Evolutionary conservation across 345 rosid genomes (phyloP).

Genomic region (Psidium guajava): DNA sequence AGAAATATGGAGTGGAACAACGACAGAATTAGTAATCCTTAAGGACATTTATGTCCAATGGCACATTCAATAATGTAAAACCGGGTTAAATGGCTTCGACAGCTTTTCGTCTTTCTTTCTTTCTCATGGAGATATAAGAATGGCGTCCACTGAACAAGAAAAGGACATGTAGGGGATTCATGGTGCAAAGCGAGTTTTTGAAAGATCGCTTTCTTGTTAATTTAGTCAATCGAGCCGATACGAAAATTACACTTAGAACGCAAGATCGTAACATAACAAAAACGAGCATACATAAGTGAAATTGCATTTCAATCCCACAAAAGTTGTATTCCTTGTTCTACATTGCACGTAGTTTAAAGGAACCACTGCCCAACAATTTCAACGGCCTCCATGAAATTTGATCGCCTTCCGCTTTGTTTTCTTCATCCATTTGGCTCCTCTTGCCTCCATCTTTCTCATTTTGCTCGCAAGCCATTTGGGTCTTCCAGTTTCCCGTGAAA

Average conservation of each 20-base stretch:
- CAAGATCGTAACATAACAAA: background rate
- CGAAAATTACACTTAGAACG: background rate
- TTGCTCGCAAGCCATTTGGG: no score
- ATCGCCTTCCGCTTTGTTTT: no score
- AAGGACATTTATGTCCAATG: no score
- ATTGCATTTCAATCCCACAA: background rate
- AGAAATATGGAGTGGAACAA: background rate
- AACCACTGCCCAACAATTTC: no score
- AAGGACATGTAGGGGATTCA: background rate
- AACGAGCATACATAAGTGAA: background rate
- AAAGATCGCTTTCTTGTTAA: background rate
- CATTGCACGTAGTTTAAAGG: no score
- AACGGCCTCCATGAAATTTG: no score
- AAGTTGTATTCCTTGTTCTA: no score
- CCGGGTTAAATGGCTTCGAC: background rate
- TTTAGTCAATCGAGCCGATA: background rate
- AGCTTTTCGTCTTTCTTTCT: background rate
- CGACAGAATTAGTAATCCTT: background rate
- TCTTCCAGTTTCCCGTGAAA: no score
- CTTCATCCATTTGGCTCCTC: no score
- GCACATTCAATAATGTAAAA: background rate
- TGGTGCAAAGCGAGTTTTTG: background rate
- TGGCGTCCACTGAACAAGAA: background rate
- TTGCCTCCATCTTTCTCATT: no score
- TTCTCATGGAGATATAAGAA: background rate